phyloP scores from a whole-genome alignment of 140 eudicot genomes.

The Senecio squalidus region DNA sequence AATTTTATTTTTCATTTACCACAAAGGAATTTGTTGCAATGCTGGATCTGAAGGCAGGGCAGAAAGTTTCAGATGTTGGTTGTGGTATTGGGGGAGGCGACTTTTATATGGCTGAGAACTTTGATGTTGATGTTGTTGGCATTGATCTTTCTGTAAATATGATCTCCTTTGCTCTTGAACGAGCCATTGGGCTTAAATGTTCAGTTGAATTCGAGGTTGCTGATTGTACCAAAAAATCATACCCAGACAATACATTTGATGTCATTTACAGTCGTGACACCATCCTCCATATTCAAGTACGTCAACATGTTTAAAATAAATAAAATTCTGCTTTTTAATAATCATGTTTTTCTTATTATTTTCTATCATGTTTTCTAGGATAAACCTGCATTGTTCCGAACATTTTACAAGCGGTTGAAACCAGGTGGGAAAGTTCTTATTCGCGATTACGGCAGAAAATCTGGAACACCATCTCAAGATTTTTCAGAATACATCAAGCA shows the following conservation, averaged over 20 bases:
- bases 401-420: too few species aligned
- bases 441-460: slow-evolving; percentile 73
- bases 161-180: slow-evolving; percentile 94
- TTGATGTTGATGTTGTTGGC: too few species aligned
- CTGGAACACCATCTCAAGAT: slow-evolving; percentile 68
- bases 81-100: slow-evolving; percentile 99
- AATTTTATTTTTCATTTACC: slow-evolving; percentile 10
- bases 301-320: background rate
- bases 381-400: slow-evolving; percentile 80
- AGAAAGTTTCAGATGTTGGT: slow-evolving; percentile 90
- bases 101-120: too few species aligned
- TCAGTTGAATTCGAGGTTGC: slow-evolving; percentile 95
- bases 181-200: slow-evolving; percentile 78
- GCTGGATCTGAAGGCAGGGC: slow-evolving; percentile 87
- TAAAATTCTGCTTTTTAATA: too few species aligned
- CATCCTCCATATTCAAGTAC: slow-evolving; percentile 96
- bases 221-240: slow-evolving; percentile 83
- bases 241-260: slow-evolving; percentile 75
- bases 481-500: slow-evolving; percentile 82
- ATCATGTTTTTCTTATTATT: background rate
- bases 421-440: slow-evolving; percentile 82
- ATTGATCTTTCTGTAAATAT: too few species aligned
- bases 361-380: slow-evolving; percentile 40
- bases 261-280: too few species aligned
- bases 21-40: too few species aligned